Evolutionary conservation across 2,329 filamentous ascomycete species (phyloP), one percentile per base, ranked within the genome.

Genomic region (Colletotrichum siamense): DNA sequence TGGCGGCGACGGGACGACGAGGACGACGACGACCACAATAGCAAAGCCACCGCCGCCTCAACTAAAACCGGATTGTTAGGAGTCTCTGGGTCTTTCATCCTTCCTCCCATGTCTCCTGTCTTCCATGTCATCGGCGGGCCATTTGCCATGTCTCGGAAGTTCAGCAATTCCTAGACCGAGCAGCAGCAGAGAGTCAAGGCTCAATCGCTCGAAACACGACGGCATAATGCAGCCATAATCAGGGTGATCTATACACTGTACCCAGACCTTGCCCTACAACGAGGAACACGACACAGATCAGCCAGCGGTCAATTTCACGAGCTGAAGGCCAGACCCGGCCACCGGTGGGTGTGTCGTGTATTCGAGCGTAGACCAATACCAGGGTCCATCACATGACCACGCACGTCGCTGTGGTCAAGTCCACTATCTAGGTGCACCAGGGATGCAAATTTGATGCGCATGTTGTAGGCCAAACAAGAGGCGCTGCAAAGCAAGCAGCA

Each of bases 181-280:
- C 32, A 75, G 62, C 55, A 63, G 55, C 18, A 32, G 36, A 65
- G 28, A 71, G 68, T 71, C 68, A 61, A 69, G 57, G 63, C 63
- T 76, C 57, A 22, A 66, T 18, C 22, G 44, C 55, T 64, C 73
- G 70, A 75, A 69, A 75, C 65, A 69, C 36, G 52, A 59, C 34
- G 62, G 52, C 28, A 76, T 39, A 49, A 74, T 74, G 39, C 49
- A 69, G 71, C 34, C 57, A 39, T 26, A 12, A 34, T 62, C 15
- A 57, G 28, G 32, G 36, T 36, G 55, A 68, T 44, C 39, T 55
- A 63, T 55, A 63, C 24, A 18, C 26, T 13, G 24, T 34, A 59
- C 66, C 65, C 34, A 68, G 69, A 61, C 32, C 39, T 75, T 44
- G 34, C 72, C 34, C 49, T 34, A 26, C n/a, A 52, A 34, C 4